Conservation (phyloP, 208 protist species). For the Acanthamoeba royreba region DNA sequence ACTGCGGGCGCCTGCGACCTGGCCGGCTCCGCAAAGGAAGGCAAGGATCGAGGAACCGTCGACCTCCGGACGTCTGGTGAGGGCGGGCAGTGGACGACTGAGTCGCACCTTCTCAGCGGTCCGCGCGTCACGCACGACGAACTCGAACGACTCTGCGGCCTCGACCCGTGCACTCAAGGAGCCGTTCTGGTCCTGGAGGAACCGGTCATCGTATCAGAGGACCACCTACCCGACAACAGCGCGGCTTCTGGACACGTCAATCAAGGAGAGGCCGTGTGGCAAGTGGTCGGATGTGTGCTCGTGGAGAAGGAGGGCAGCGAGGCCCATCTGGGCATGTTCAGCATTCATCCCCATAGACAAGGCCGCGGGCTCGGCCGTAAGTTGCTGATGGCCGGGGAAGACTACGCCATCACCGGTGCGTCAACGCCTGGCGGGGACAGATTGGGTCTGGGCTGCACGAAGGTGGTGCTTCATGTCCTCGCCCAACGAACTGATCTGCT, state of each 20-base stretch:
- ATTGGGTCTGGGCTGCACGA: too few species aligned
- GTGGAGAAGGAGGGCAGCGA: neutral
- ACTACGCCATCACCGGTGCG: neutral
- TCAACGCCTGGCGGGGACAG: too few species aligned
- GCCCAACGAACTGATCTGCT: neutral
- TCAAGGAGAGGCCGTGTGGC: neutral
- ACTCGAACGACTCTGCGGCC: neutral
- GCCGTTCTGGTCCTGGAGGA: neutral
- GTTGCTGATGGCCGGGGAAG: neutral
- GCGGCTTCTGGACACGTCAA: neutral
- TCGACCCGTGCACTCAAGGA: neutral
- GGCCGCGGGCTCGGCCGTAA: neutral
- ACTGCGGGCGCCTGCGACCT: neutral
- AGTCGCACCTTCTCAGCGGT: neutral
- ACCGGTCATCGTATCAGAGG: too few species aligned
- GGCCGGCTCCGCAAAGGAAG: neutral
- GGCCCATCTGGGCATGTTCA: neutral
- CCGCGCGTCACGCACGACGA: neutral
- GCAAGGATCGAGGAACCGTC: too few species aligned
- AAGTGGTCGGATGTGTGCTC: neutral
- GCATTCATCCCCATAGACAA: neutral
- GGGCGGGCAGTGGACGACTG: neutral
- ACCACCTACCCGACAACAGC: too few species aligned
- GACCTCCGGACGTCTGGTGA: too few species aligned
- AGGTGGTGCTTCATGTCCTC: neutral